These are phyloP conservation scores for Dictyostelium capitatum DNA, from an alignment of 78 protist species.

Conservation along the genomic window DNA sequence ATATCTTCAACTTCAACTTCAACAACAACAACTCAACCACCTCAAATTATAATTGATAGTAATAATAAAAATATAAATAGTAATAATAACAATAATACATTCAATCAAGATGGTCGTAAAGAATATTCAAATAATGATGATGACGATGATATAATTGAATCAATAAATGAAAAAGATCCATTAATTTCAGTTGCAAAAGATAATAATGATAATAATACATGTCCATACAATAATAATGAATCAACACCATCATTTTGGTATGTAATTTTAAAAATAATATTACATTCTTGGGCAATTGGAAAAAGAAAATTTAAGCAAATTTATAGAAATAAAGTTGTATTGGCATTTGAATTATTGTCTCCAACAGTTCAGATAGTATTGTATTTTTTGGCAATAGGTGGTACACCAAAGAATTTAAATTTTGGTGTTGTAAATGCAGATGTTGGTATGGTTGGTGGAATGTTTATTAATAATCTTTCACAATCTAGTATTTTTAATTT, in stretches of 20 bases:
- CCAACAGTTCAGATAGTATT: conserved; percentile 65
- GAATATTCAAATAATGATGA: not conserved
- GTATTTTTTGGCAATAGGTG: conserved; percentile 57
- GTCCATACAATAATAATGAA: too few relatives aligned
- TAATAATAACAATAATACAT: not conserved
- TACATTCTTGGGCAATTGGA: conserved; percentile 25
- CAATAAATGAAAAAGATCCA: not conserved
- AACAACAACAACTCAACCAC: not conserved
- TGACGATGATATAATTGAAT: not conserved
- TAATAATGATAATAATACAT: not conserved
- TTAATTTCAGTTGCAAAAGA: not conserved
- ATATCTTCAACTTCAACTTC: not conserved
- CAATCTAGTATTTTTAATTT: not conserved
- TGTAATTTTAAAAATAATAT: not conserved
- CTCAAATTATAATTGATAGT: not conserved
- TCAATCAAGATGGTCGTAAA: too few relatives aligned
- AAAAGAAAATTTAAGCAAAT: conserved; percentile 45
- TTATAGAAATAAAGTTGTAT: conserved; percentile 38
- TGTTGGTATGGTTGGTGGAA: not conserved
- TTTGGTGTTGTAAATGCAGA: conserved; percentile 62
- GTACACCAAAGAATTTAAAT: conserved; percentile 44
- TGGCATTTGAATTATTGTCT: conserved; percentile 37
- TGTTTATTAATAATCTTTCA: not conserved
- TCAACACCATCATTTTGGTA: not conserved
- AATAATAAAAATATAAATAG: not conserved